Evolutionary conservation across 2,329 filamentous ascomycete species (phyloP), one percentile per base, ranked within the genome.

Genomic region (Neonectria hederae): DNA sequence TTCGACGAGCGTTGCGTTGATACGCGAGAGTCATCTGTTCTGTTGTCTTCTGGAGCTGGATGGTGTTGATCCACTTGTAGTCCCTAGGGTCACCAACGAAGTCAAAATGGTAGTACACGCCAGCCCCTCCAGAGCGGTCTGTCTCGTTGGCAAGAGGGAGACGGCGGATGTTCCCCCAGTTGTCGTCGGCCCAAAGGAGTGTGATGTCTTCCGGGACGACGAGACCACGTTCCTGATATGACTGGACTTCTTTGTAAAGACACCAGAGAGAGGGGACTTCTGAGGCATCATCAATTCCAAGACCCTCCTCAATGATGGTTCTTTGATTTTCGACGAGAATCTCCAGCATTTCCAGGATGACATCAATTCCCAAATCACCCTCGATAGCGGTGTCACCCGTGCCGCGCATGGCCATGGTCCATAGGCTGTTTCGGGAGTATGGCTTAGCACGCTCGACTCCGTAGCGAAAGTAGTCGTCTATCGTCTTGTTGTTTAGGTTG

Each of bases 321-420:
- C 38, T 42, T 10, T 42, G 38, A 8, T 42, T 42, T 3, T 21
- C 8, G 17, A 42, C 38, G 2, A 42, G 5, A 42, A 9, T n/a
- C 38, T 42, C 70, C 0, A 72, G 59, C 70, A 72, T 72, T 2
- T 83, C 78, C 4, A 82, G 76, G 40, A 85, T 81, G 49, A 86
- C 77, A 1, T 76, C 76, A 3, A 82, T 78, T 5, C 67, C 82
- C 11, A 73, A 58, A 13, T 82, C 83, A 85, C 81, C 21, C 79
- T 80, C 46, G 90, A 80, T 62, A 89, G 70, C 85, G 87, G 89
- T 42, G 71, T 93, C 91, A 17, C 89, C 89, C 3, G 84, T 87
- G 4, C 91, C 91, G 53, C 91, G 84, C 90, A 93, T 93, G 7
- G 83, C 85, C 83, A 88, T 84, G 0, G 90, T 93, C 77, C 89